phyloP scores from a whole-genome alignment of 768 basidiomycete species.

The Tylopilus sp. region DNA sequence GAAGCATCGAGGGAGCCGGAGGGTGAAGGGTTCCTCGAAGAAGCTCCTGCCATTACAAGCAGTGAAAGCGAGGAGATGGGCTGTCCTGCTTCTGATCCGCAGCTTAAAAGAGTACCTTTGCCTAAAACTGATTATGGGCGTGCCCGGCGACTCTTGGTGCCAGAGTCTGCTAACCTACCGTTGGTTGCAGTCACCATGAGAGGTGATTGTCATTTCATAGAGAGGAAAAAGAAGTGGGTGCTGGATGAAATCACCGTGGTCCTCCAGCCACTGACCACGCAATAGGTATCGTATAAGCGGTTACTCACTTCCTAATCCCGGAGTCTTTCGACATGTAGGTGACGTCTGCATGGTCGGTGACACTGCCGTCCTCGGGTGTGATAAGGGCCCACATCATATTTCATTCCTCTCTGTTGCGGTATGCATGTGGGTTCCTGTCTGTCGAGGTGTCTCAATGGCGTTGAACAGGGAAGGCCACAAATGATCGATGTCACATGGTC shows the following conservation, averaged over 20 bases:
- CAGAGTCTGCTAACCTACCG: conserved; percentile 29
- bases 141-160: conserved; percentile 31
- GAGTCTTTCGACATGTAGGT: conserved; percentile 38
- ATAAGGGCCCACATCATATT: conserved; percentile 40
- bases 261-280: conserved; percentile 13
- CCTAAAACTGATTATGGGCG: conserved; percentile 33
- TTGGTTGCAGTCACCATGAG: conserved; percentile 45
- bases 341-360: conserved; percentile 45
- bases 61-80: conserved; percentile 9
- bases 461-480: conserved; percentile 29
- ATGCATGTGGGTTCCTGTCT: conserved; percentile 27
- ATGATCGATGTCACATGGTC: conserved; percentile 31
- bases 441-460: conserved; percentile 22
- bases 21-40: conserved; percentile 4
- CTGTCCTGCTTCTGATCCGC: conserved; percentile 16
- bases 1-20: conserved; percentile 5
- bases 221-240: conserved; percentile 31
- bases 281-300: conserved; percentile 35
- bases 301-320: conserved; percentile 38
- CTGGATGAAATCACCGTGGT: neutral
- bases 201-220: conserved; percentile 43
- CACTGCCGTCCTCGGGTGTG: conserved; percentile 42
- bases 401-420: conserved; percentile 37
- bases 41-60: conserved; percentile 13
- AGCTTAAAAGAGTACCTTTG: conserved; percentile 28